Evolutionary conservation across 1,284 basidiomycete genomes (phyloP), one percentile per base, ranked within the genome.

Genomic region (Sporisorium scitamineum): DNA sequence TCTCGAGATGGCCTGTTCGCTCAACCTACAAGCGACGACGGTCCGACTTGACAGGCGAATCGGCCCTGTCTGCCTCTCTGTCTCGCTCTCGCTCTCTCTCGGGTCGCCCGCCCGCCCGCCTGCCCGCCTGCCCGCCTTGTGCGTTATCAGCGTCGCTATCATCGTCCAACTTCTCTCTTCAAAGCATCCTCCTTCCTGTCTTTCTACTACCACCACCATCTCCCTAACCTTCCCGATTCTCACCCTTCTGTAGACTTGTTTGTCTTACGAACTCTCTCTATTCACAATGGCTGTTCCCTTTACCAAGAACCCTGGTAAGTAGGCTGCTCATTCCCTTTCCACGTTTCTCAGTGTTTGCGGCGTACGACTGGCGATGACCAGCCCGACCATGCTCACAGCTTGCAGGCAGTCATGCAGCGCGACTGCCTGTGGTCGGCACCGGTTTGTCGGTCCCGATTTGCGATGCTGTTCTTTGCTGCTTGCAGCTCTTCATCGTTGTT

Each of bases 231-330:
- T 44, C 14, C 29, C 44, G 31, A 32, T 37, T 24, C 31, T 42
- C 51, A 48, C 10, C 27, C n/a, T 26, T 29, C 50, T 8, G 45
- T 65, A 71, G 62, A 71, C 69, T 54, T 51, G 39, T 32, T 42
- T 37, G 58, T 58, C 54, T 44, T 22, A 57, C 42, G 42, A 18
- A 14, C 10, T 13, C 27, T 26, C 37, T 18, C 39, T 31, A 50
- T 54, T 70, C 67, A 79, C 44, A 55, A 79, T 79, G 77, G 74
- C 77, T 79, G 57, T 74, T 18, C 70, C 79, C 26, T 81, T 54
- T 70, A 63, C 62, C 34, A 81, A 79, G 69, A 81, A 81, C 78
- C 73, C 76, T 27, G 75, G 76, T 74, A 68, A 41, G 76, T 80
- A 59, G 14, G 13, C 22, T 39, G 39, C n/a, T 42, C 39, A 50